Percentiles rank a stretch among this genome's conserved stretches.
Evolutionary conservation across 2,329 filamentous ascomycete genomes (phyloP).

Genomic region (Stachybotrys echinatus): DNA sequence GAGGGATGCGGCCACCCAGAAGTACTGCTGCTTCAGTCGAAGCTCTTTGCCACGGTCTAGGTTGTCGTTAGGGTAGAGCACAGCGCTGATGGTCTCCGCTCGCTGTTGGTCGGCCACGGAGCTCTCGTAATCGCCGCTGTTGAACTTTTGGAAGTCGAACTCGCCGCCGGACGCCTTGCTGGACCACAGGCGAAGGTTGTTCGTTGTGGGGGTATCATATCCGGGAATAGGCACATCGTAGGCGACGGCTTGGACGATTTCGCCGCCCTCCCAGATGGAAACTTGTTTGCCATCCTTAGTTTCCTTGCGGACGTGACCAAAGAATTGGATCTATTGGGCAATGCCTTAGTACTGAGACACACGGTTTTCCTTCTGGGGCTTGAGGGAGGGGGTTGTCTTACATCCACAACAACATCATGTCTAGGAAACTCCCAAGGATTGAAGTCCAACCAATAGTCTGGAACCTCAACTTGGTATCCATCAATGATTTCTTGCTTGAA

Average conservation of each 20-base stretch:
- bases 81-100: slow-evolving; percentile 97
- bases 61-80: slow-evolving; percentile 96
- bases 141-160: slow-evolving; percentile 99
- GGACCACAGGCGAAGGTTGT: slow-evolving; percentile 95
- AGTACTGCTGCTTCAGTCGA: slow-evolving; percentile 98
- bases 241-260: slow-evolving; percentile 85
- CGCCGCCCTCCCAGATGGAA: slow-evolving; percentile 83
- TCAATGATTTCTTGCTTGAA: slow-evolving; percentile 99
- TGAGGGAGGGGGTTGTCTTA: too few relatives aligned
- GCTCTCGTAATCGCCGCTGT: slow-evolving; percentile 94
- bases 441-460: slow-evolving; percentile 98
- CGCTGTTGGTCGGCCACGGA: slow-evolving; percentile 97
- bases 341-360: too few relatives aligned
- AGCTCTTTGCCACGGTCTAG: slow-evolving; percentile 95
- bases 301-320: slow-evolving; percentile 74
- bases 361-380: too few relatives aligned
- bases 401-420: slow-evolving; percentile 89
- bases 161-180: slow-evolving; percentile 96
- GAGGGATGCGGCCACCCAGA: slow-evolving; percentile 96
- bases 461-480: slow-evolving; percentile 96
- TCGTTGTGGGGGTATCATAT: slow-evolving; percentile 83
- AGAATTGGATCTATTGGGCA: slow-evolving; percentile 74
- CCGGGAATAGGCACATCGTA: slow-evolving; percentile 93
- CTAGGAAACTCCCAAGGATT: slow-evolving; percentile 98
- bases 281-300: slow-evolving; percentile 71